These are phyloP conservation scores for Ustilago bromivora DNA, from an alignment of 1,284 basidiomycete species.

Conservation along the genomic window DNA sequence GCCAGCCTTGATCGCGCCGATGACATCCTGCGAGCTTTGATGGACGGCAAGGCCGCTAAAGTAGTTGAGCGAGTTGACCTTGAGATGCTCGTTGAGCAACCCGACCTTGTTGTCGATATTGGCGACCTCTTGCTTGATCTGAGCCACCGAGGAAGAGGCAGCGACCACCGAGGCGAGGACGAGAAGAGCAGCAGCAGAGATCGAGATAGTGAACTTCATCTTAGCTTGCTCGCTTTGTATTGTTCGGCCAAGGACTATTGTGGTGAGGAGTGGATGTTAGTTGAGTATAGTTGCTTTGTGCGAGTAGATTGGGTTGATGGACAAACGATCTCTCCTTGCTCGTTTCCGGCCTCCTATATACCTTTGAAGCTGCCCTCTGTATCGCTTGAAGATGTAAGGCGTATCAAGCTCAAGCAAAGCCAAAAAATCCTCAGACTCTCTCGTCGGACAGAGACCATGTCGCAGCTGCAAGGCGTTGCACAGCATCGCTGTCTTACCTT, in stretches of 20 bases:
- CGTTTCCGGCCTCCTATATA: constrained; percentile 2
- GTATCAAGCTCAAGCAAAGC: no score
- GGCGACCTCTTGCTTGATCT: constrained; percentile 18
- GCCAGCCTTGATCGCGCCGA: constrained; percentile 5
- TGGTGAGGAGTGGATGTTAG: not conserved
- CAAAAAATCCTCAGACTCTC: no score
- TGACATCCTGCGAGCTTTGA: constrained; percentile 14
- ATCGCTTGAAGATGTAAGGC: not conserved
- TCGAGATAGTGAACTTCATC: constrained; percentile 25
- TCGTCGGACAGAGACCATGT: no score
- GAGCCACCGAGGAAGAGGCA: constrained; percentile 11
- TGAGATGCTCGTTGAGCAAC: constrained; percentile 12
- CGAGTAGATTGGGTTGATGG: not conserved
- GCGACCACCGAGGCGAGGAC: constrained; percentile 9
- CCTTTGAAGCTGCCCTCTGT: constrained; percentile 1
- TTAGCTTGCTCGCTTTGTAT: not conserved
- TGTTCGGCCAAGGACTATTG: not conserved
- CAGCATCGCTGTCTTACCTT: not conserved
- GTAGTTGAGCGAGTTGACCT: constrained; percentile 11
- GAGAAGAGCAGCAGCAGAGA: constrained; percentile 12
- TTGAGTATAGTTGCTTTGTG: not conserved
- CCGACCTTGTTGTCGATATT: constrained; percentile 13
- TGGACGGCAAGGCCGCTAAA: constrained; percentile 9
- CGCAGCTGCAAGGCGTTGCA: not conserved
- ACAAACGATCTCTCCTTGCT: not conserved